Base-by-base conservation (phyloP, 2,329 filamentous ascomycete species). In the Penicillium sp. region DNA sequence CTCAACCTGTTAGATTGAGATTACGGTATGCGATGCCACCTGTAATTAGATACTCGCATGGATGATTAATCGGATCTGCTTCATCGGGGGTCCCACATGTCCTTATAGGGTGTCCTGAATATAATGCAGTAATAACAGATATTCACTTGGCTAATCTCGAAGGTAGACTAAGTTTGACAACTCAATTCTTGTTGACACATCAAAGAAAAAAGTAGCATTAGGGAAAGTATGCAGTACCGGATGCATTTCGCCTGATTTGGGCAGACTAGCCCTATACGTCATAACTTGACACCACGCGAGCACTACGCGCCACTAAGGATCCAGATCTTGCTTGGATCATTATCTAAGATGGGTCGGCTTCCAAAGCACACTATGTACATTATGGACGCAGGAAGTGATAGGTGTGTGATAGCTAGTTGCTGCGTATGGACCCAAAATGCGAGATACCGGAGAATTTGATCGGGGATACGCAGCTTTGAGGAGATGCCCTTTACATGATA, bases 261-360 rank as follows among this genome's bases (percentile, higher is more conserved):
- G 24, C 42, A 23, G 42, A 41, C 31, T 33, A 44, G 47, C 47
- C 42, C 34, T 23, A n/a, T 45, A 50, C 33, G 47, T 50, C 47
- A 50, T 50, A 21, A 18, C n/a, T 23, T 15, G 42, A 10, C 16
- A 16, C 13, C 24, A 42, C 43, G 42, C 42, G 42, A 42, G 47
- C 24, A 28, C 13, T 23, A 31, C 16, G 23, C 36, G 6, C 36
- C 36, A 39, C 36, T 10, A 15, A 15, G 15, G 6, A 28, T 28
- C 23, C 12, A 42, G 23, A 26, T 16, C 23, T 9, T 28, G 24
- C 4, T 42, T 15, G 23, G 28, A 8, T 16, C 21, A 42, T 42
- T 26, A 24, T 28, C 6, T 16, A 16, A 13, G 23, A 7, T 26
- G 12, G 7, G n/a, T 28, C 13, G 13, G 24, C 36, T 21, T 21